These are phyloP conservation scores for Chlorella sorokiniana DNA, from an alignment of 139 green algal species.

Conservation along the genomic window DNA sequence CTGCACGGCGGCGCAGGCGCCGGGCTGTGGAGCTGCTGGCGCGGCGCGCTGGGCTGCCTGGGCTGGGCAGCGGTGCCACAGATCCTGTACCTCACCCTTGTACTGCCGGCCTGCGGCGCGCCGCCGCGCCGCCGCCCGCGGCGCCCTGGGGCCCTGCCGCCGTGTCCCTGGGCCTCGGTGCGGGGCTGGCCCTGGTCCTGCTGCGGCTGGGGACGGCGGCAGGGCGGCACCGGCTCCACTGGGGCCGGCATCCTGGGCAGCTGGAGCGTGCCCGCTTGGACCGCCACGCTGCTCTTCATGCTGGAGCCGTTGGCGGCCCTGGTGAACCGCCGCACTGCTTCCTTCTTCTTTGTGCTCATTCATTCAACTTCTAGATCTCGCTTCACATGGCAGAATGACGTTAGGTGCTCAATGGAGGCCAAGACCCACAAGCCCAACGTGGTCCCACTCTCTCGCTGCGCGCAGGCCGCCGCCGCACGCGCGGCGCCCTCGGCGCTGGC, in stretches of 20 bases:
- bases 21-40: constrained; percentile 57
- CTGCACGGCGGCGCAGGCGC: background rate
- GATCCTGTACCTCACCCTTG: constrained; percentile 9
- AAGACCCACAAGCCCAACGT: no score
- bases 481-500: background rate
- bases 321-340: constrained; percentile 7
- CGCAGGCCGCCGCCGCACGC: background rate
- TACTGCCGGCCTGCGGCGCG: background rate
- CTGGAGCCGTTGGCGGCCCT: constrained; percentile 76
- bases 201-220: background rate
- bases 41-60: constrained; percentile 45
- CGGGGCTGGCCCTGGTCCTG: background rate
- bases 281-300: constrained; percentile 79
- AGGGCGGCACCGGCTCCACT: background rate
- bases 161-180: background rate
- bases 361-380: background rate
- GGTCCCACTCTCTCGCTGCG: background rate
- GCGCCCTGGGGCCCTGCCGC: constrained; percentile 16
- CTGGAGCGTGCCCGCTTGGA: constrained; percentile 67
- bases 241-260: background rate
- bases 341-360: background rate
- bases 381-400: no score
- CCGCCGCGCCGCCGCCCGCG: background rate
- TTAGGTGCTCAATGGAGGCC: no score
- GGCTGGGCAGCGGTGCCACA: constrained; percentile 73